Percentiles rank a stretch among this genome's conserved stretches.
Conservation (phyloP, 1,139 yeast genomes). For the Ogataea hybrid region DNA sequence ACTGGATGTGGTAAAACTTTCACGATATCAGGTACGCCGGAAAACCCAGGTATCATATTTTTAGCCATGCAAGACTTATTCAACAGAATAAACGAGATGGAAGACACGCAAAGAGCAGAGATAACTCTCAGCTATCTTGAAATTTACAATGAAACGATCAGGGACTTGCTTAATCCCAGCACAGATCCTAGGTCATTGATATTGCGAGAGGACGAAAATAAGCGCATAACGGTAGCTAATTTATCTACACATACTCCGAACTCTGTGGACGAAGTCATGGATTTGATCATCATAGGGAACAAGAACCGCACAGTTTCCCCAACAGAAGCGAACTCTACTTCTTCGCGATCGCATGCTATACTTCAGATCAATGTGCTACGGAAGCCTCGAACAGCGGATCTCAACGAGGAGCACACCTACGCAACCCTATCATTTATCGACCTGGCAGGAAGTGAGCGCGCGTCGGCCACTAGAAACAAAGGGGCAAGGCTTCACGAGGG, state of each 20-base stretch:
- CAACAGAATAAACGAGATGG: slow-evolving; percentile 50
- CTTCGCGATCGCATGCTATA: slow-evolving; percentile 92
- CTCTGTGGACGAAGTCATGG: slow-evolving; percentile 77
- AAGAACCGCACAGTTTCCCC: slow-evolving; percentile 77
- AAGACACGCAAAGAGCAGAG: slow-evolving; percentile 57
- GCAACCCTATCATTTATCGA: slow-evolving; percentile 87
- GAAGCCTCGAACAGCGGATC: slow-evolving; percentile 57
- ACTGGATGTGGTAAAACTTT: slow-evolving; percentile 99
- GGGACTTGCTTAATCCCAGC: slow-evolving; percentile 60
- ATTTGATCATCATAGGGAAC: slow-evolving; percentile 70
- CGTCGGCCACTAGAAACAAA: slow-evolving; percentile 81
- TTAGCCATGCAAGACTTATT: slow-evolving; percentile 77
- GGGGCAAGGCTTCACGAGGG: slow-evolving; percentile 85
- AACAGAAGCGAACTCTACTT: slow-evolving; percentile 86
- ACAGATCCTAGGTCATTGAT: slow-evolving; percentile 42
- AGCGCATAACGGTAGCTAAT: slow-evolving; percentile 71
- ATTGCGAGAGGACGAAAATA: slow-evolving; percentile 69
- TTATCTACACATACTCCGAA: slow-evolving; percentile 63
- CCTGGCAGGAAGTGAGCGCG: slow-evolving; percentile 93
- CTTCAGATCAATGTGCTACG: slow-evolving; percentile 76
- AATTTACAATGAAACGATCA: slow-evolving; percentile 85
- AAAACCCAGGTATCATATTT: slow-evolving; percentile 77
- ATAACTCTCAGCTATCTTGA: slow-evolving; percentile 75
- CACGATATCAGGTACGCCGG: slow-evolving; percentile 76
- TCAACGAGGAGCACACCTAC: slow-evolving; percentile 65